Percentiles rank a stretch among this genome's conserved stretches.
These are phyloP conservation scores for Pseudisothecium myosuroides DNA, from an alignment of 225 moss, liverwort and hornwort genomes.

Conservation along the genomic window DNA sequence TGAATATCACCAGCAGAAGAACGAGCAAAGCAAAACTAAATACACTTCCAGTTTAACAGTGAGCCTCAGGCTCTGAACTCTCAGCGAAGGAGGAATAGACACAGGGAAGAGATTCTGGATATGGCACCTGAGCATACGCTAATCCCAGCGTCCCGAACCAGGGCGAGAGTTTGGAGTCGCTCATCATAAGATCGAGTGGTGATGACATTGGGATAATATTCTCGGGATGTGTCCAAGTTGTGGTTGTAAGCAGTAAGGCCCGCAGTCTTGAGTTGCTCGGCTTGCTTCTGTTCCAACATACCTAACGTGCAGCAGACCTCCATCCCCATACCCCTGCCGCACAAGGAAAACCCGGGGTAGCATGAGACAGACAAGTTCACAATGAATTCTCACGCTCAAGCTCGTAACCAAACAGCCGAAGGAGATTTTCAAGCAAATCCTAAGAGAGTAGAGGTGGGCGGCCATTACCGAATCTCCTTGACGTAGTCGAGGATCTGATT, in stretches of 20 bases:
- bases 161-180: constrained; percentile 81
- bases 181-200: constrained; percentile 92
- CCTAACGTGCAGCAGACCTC: constrained; percentile 99
- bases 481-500: constrained; percentile 89
- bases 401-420: background rate
- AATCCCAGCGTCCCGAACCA: constrained; percentile 88
- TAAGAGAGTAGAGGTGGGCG: background rate
- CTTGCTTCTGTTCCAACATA: constrained; percentile 97
- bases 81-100: background rate
- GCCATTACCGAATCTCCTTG: constrained; percentile 69
- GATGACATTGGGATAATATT: constrained; percentile 79
- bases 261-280: constrained; percentile 84
- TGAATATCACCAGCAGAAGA: background rate
- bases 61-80: background rate
- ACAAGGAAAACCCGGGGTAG: background rate
- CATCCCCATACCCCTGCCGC: constrained; percentile 89
- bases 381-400: background rate
- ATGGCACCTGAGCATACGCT: constrained; percentile 89
- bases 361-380: background rate
- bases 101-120: background rate
- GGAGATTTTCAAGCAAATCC: background rate
- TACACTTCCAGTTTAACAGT: background rate
- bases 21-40: background rate
- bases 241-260: constrained; percentile 97
- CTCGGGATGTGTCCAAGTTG: constrained; percentile 89